These are phyloP conservation scores for Lactuca sativa DNA, from an alignment of 129 eudicot genomes.

Conservation along the genomic window DNA sequence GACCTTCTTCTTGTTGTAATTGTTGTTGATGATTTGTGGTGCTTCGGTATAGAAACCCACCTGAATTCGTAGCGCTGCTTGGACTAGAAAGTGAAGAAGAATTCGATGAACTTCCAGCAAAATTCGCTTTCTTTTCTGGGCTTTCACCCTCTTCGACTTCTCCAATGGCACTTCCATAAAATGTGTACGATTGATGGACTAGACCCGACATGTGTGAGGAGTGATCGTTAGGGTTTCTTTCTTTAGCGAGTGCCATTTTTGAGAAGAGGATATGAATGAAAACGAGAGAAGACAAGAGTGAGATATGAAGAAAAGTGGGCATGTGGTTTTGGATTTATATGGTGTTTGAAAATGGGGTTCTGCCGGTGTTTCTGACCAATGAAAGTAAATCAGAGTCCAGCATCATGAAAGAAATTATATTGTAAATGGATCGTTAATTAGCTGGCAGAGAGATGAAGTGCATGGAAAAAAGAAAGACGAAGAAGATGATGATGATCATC, in stretches of 20 bases:
- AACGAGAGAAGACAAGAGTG: not conserved
- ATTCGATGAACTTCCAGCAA: constrained; percentile 41
- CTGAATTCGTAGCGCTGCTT: constrained; percentile 57
- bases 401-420: not conserved
- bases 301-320: constrained; percentile 16
- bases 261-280: not conserved
- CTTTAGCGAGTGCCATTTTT: constrained; percentile 62
- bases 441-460: constrained; percentile 50
- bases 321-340: constrained; percentile 30
- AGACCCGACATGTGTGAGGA: constrained; percentile 34
- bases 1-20: constrained; percentile 51
- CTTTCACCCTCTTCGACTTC: constrained; percentile 36
- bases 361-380: constrained; percentile 2
- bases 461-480: constrained; percentile 23
- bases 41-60: constrained; percentile 33
- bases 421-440: constrained; percentile 42
- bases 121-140: constrained; percentile 41
- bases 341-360: constrained; percentile 8
- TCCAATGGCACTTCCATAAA: constrained; percentile 28
- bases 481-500: constrained; percentile 22
- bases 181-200: constrained; percentile 36
- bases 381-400: constrained; percentile 15
- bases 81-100: constrained; percentile 80
- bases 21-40: constrained; percentile 31
- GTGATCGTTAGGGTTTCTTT: constrained; percentile 45